Conservation (phyloP, 148 eudicot species). For the Simmondsia chinensis region DNA sequence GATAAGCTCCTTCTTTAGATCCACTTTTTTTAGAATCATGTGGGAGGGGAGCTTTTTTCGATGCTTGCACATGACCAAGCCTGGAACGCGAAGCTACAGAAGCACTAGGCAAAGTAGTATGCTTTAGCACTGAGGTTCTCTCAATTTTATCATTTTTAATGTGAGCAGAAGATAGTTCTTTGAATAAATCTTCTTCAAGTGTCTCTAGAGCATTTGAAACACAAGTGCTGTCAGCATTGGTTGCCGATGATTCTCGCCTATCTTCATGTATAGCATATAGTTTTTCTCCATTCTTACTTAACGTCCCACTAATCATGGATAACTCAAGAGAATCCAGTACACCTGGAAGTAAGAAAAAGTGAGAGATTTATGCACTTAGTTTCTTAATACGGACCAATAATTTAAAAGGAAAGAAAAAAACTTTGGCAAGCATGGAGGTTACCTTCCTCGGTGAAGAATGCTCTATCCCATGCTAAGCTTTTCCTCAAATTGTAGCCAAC, state of each 20-base stretch:
- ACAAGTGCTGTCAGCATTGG: conserved; percentile 7
- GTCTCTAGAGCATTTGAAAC: conserved; percentile 17
- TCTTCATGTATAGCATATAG: conserved; percentile 39
- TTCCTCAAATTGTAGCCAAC: conserved; percentile 71
- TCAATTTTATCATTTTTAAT: conserved; percentile 12
- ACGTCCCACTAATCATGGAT: conserved; percentile 55
- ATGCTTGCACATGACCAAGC: conserved; percentile 33
- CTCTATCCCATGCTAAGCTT: conserved; percentile 97
- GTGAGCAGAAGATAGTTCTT: conserved; percentile 13
- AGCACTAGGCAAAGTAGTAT: conserved; percentile 12
- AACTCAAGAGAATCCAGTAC: conserved; percentile 66
- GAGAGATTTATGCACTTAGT: conserved; percentile 4
- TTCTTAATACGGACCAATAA: not conserved
- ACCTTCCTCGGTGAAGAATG: conserved; percentile 96
- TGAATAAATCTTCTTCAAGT: conserved; percentile 16
- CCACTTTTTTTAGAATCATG: conserved; percentile 19
- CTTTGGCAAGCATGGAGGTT: conserved; percentile 6
- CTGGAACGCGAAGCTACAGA: conserved; percentile 7
- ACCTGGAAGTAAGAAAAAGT: too few relatives aligned
- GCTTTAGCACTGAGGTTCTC: conserved; percentile 10
- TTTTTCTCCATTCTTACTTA: conserved; percentile 22
- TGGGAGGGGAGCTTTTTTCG: conserved; percentile 19
- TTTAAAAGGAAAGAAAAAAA: conserved; percentile 1
- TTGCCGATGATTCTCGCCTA: conserved; percentile 10
- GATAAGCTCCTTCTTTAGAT: conserved; percentile 26